Conservation (phyloP, 495 filamentous ascomycete species). For the Cercophora scortea region DNA sequence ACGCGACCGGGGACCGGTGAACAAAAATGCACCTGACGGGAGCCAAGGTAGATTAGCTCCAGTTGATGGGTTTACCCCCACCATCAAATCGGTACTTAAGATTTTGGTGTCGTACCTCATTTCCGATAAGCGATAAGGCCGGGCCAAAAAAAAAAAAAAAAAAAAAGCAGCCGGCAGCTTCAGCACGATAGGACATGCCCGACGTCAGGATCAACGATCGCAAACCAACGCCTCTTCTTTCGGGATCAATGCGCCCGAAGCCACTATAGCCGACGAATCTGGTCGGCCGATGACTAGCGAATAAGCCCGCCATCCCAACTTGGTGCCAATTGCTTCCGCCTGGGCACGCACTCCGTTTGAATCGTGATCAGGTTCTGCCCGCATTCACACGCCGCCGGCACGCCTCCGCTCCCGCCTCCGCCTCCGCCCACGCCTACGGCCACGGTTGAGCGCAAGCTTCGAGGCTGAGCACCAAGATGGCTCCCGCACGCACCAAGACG, state of each 20-base stretch:
- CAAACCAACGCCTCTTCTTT: not conserved
- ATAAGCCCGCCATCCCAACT: too few relatives aligned
- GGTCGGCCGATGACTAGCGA: not conserved
- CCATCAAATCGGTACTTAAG: not conserved
- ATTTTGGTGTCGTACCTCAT: too few relatives aligned
- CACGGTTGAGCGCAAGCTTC: not conserved
- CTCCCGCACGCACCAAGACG: constrained; percentile 44
- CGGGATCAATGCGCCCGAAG: not conserved
- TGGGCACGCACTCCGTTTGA: too few relatives aligned
- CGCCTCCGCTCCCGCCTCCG: not conserved
- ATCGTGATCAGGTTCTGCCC: not conserved
- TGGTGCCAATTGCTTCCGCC: too few relatives aligned
- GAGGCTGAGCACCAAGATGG: constrained; percentile 39
- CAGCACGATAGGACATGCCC: not conserved
- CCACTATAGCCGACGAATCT: not conserved
- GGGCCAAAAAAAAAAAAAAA: constrained; percentile 11
- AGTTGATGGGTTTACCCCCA: not conserved
- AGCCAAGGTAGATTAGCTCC: too few relatives aligned
- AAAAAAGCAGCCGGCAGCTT: constrained; percentile 6
- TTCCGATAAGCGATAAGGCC: constrained; percentile 23
- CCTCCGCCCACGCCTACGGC: not conserved
- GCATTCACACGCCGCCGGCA: not conserved
- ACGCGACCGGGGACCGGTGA: too few relatives aligned
- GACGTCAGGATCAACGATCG: not conserved
- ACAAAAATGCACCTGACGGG: too few relatives aligned